These are phyloP conservation scores for Neurospora pannonica DNA, from an alignment of 495 filamentous ascomycete genomes.

Conservation along the genomic window DNA sequence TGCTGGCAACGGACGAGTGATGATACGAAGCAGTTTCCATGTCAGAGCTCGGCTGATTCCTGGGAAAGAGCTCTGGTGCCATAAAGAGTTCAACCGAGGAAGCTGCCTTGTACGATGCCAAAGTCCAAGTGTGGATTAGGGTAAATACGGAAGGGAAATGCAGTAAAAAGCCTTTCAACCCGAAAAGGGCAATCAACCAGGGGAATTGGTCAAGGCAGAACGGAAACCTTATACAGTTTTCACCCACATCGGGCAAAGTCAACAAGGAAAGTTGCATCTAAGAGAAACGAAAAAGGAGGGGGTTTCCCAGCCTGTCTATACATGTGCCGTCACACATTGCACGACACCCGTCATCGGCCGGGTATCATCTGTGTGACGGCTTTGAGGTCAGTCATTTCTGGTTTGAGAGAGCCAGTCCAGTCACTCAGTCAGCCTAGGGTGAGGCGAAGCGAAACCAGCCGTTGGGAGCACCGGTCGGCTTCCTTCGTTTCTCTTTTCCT, in stretches of 20 bases:
- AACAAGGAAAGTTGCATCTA: neutral
- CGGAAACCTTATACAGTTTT: neutral
- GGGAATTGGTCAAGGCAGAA: neutral
- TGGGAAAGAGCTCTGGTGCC: neutral
- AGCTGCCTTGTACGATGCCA: neutral
- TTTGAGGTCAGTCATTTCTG: neutral
- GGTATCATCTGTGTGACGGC: conserved; percentile 9
- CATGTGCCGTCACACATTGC: conserved; percentile 16
- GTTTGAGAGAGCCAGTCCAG: neutral
- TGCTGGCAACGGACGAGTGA: neutral
- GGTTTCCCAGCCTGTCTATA: neutral
- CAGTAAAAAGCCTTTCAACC: neutral
- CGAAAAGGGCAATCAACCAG: neutral
- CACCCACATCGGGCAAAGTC: neutral
- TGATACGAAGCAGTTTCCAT: neutral
- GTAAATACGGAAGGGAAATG: neutral
- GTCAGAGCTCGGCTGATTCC: neutral
- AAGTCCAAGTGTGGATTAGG: neutral
- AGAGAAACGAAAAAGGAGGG: neutral
- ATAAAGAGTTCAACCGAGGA: neutral
- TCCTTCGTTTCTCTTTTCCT: neutral
- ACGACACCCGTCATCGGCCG: conserved; percentile 18
- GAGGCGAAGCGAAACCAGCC: neutral
- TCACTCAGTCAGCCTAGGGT: neutral
- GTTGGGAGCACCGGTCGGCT: neutral